These are phyloP conservation scores for Leptographium flavum DNA, from an alignment of 2,329 filamentous ascomycete species.

Conservation along the genomic window DNA sequence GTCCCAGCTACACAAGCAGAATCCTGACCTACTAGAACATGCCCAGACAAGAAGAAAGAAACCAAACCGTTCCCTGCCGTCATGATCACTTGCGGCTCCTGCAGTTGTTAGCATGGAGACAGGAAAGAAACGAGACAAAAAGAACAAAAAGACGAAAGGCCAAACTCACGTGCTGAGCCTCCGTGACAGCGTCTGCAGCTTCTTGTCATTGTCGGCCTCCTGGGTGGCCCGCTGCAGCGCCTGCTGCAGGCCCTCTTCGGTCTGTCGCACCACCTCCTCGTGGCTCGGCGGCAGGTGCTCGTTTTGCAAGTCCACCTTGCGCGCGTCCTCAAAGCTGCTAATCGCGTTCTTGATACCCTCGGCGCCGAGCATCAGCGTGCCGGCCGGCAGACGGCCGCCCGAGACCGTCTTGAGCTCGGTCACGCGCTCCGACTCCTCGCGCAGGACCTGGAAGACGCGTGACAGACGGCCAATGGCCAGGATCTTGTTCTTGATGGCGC, in stretches of 20 bases:
- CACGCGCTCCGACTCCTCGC: slow-evolving; percentile 92
- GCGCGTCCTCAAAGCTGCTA: slow-evolving; percentile 87
- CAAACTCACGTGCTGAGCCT: slow-evolving; percentile 85
- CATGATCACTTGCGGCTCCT: too few species aligned
- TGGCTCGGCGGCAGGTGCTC: slow-evolving; percentile 84
- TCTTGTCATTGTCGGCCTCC: slow-evolving; percentile 85
- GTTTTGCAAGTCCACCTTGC: slow-evolving; percentile 94
- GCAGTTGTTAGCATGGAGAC: too few species aligned
- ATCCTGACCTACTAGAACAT: too few species aligned
- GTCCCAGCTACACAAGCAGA: too few species aligned
- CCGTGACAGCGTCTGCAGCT: slow-evolving; percentile 72
- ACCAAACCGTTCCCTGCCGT: too few species aligned
- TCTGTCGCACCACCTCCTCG: slow-evolving; percentile 77
- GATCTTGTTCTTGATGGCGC: slow-evolving; percentile 99
- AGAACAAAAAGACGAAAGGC: background rate
- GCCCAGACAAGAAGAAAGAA: too few species aligned
- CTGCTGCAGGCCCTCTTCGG: slow-evolving; percentile 64
- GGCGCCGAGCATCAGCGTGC: slow-evolving; percentile 93
- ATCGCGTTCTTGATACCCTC: slow-evolving; percentile 99
- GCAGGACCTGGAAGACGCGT: slow-evolving; percentile 93
- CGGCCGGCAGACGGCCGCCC: slow-evolving; percentile 81
- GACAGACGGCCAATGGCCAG: slow-evolving; percentile 91
- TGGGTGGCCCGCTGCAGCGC: slow-evolving; percentile 75
- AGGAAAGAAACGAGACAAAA: background rate
- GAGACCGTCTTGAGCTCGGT: slow-evolving; percentile 96